Conservation (phyloP, 768 basidiomycete species). For the Gymnopilus dilepis region DNA sequence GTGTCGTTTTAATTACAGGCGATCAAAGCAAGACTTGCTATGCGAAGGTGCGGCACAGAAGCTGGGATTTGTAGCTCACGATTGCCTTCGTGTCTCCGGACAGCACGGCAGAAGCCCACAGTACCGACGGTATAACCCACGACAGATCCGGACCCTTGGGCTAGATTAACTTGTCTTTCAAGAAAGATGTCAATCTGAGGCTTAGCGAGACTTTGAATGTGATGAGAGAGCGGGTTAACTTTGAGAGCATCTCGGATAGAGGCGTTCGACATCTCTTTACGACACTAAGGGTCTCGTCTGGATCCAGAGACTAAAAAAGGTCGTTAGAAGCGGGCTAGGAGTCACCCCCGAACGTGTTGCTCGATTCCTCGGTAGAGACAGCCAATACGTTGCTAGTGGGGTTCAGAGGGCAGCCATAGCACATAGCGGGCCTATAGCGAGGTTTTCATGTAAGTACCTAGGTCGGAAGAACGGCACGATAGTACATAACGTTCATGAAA, state of each 20-base stretch:
- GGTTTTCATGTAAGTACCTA: conserved; percentile 13
- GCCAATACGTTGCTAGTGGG: conserved; percentile 3
- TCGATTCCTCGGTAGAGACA: not conserved
- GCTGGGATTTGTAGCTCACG: not conserved
- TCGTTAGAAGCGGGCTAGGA: not conserved
- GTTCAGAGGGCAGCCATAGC: conserved; percentile 7
- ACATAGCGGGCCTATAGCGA: conserved; percentile 11
- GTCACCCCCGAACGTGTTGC: conserved; percentile 20
- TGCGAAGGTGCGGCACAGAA: not conserved
- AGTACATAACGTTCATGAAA: not conserved
- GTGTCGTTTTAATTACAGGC: conserved; percentile 3
- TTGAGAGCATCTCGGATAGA: conserved; percentile 6
- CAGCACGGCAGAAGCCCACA: conserved; percentile 2
- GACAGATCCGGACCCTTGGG: conserved; percentile 13
- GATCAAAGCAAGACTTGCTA: conserved; percentile 1
- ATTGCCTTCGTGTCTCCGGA: conserved; percentile 9
- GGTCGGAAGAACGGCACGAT: conserved; percentile 12
- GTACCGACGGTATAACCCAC: conserved; percentile 3
- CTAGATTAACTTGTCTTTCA: conserved; percentile 14
- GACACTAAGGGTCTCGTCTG: conserved; percentile 5
- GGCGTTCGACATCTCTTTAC: not conserved
- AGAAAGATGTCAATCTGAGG: not conserved
- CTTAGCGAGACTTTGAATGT: conserved; percentile 9
- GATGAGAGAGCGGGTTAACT: conserved; percentile 11
- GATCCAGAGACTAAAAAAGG: not conserved